Evolutionary conservation across 768 basidiomycete genomes (phyloP), one percentile per base, ranked within the genome.

Genomic region (Russula sp.): DNA sequence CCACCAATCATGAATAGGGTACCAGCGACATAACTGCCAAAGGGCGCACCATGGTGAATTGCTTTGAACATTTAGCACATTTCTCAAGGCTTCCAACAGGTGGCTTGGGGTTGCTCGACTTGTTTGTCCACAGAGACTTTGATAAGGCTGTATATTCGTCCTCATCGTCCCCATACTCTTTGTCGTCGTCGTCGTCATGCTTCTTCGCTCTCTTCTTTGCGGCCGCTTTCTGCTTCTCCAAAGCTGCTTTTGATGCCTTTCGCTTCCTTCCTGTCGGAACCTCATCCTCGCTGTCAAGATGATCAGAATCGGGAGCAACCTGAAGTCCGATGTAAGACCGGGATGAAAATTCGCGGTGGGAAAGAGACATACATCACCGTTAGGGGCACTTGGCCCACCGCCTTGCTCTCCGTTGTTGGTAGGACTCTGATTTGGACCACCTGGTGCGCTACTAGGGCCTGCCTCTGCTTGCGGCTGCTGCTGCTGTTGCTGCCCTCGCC

Each of bases 41-140:
- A 7, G 34, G 16, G 80, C 85, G 60, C 72, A 97, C 96, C 69
- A 95, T 89, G 16, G 91, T 92, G 70, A 96, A 97, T 66, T 87
- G 84, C 61, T 88, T 86, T 54, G 80, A 78, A 71, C 96, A 99
- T 58, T 81, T 80, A 1, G 85, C 90, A 70, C 97, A 99, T 7
- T 79, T 76, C 66, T 85, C 85, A 58, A 95, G 88, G 65, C 83
- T 85, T 1, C 96, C 96, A 5, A 87, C 78, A 3, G 87, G 77
- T 1, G 88, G 90, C 61, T 87, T 87, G 0, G 72, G 65, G 18
- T 65, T 51, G 64, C 74, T 39, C 66, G 71, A 70, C 66, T 74
- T 66, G 66, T 71, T 69, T 73, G 76, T 74, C 70, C 78, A 66
- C 51, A 76, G 77, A 16, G 64, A 65, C 69, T 79, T 86, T 10